Percentiles rank a stretch among this genome's conserved stretches.
Conservation (phyloP, 257 asterid species). For the Ophiorrhiza pumila region DNA sequence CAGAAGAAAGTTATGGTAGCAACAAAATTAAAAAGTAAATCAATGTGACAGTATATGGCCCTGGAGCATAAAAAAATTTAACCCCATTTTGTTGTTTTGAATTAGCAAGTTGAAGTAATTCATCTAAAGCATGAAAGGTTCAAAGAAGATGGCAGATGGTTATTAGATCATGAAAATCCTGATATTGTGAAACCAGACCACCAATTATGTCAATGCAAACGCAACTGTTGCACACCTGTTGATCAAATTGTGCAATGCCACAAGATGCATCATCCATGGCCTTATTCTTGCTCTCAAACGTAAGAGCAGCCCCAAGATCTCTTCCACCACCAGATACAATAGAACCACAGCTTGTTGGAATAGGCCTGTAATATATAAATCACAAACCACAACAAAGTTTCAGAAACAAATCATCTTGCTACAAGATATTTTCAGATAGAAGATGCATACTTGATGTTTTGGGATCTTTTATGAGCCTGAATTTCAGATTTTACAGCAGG, state of each 20-base stretch:
- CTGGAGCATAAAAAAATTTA: background rate
- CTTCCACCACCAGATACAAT: conserved; percentile 38
- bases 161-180: background rate
- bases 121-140: background rate
- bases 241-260: conserved; percentile 37
- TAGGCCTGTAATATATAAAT: conserved; percentile 39
- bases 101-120: too few relatives aligned
- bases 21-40: too few relatives aligned
- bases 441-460: conserved; percentile 40
- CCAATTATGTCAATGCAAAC: conserved; percentile 15
- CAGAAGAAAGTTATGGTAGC: too few relatives aligned
- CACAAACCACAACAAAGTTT: conserved; percentile 10
- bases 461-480: conserved; percentile 31
- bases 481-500: conserved; percentile 52
- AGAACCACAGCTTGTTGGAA: conserved; percentile 37
- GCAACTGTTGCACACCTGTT: conserved; percentile 26
- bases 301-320: conserved; percentile 37
- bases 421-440: conserved; percentile 10
- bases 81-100: too few relatives aligned
- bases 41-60: too few relatives aligned
- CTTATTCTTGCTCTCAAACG: conserved; percentile 57
- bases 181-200: background rate
- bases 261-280: conserved; percentile 36
- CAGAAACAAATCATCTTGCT: conserved; percentile 3
- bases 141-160: background rate